These are phyloP conservation scores for Elsinoe necatrix DNA, from an alignment of 2,329 filamentous ascomycete genomes.

Conservation along the genomic window DNA sequence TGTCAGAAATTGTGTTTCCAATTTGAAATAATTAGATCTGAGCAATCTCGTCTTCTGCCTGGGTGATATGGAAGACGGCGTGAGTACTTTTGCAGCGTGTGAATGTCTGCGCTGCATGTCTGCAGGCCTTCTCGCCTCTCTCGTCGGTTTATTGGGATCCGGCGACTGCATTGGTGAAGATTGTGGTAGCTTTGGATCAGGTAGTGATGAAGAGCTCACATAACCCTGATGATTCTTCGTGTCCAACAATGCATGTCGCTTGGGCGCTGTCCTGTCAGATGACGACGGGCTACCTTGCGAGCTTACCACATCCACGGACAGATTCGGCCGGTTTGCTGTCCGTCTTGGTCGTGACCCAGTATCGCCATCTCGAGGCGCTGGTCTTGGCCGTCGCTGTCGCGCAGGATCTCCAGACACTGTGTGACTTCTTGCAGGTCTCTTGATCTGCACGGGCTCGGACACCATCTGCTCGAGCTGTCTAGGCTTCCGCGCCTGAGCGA, in stretches of 20 bases:
- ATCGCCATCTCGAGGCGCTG: conserved; percentile 22
- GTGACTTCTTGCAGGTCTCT: conserved; percentile 58
- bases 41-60: conserved; percentile 63
- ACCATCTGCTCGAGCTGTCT: conserved; percentile 54
- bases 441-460: conserved; percentile 48
- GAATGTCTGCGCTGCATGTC: conserved; percentile 47
- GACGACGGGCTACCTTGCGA: background rate
- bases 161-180: conserved; percentile 6
- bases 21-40: conserved; percentile 74
- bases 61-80: conserved; percentile 53
- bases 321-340: background rate
- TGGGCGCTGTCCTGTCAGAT: conserved; percentile 17
- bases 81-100: conserved; percentile 47
- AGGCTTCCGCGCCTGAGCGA: conserved; percentile 72
- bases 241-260: conserved; percentile 34
- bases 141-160: conserved; percentile 9
- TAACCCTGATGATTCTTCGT: conserved; percentile 26
- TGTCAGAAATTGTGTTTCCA: conserved; percentile 69
- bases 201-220: conserved; percentile 28
- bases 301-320: conserved; percentile 12
- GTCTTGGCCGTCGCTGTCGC: conserved; percentile 37
- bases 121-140: conserved; percentile 26
- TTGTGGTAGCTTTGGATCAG: conserved; percentile 23
- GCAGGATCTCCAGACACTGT: conserved; percentile 49
- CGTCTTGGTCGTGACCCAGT: background rate